These are phyloP conservation scores for Pseudogymnoascus sp. DNA, from an alignment of 2,329 filamentous ascomycete genomes.

Conservation along the genomic window DNA sequence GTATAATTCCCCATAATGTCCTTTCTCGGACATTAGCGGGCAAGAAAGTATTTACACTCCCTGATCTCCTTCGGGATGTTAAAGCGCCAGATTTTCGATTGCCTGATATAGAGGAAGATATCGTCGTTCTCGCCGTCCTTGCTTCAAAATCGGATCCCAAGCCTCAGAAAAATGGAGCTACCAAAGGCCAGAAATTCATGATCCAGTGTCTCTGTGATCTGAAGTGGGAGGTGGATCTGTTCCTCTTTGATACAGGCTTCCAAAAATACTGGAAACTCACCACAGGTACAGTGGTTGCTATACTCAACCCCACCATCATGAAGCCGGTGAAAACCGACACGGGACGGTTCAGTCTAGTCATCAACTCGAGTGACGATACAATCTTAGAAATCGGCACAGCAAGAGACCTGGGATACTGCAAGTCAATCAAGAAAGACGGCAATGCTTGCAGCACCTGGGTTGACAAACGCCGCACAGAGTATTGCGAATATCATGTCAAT, in stretches of 20 bases:
- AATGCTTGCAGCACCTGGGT: constrained; percentile 76
- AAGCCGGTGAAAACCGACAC: constrained; percentile 74
- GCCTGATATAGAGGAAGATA: constrained; percentile 77
- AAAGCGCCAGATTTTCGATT: constrained; percentile 77
- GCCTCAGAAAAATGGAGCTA: constrained; percentile 44
- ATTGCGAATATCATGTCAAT: constrained; percentile 89
- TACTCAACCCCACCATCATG: constrained; percentile 87
- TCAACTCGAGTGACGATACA: constrained; percentile 80
- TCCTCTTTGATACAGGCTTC: constrained; percentile 85
- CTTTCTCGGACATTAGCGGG: constrained; percentile 69
- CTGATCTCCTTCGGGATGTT: constrained; percentile 72
- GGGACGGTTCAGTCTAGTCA: constrained; percentile 75
- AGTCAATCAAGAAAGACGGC: constrained; percentile 76
- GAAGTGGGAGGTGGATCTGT: constrained; percentile 84
- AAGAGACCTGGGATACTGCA: constrained; percentile 83
- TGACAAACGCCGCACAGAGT: constrained; percentile 78
- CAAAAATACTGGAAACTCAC: constrained; percentile 90
- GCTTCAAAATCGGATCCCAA: constrained; percentile 81
- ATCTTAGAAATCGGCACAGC: constrained; percentile 82
- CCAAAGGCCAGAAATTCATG: constrained; percentile 72
- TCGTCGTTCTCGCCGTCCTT: constrained; percentile 81
- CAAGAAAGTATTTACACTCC: constrained; percentile 70
- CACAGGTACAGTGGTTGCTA: constrained; percentile 82
- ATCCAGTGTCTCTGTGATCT: constrained; percentile 80
- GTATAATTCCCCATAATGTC: constrained; percentile 73